phyloP scores from a whole-genome alignment of 768 basidiomycete genomes.

The Termitomyces sp. region DNA sequence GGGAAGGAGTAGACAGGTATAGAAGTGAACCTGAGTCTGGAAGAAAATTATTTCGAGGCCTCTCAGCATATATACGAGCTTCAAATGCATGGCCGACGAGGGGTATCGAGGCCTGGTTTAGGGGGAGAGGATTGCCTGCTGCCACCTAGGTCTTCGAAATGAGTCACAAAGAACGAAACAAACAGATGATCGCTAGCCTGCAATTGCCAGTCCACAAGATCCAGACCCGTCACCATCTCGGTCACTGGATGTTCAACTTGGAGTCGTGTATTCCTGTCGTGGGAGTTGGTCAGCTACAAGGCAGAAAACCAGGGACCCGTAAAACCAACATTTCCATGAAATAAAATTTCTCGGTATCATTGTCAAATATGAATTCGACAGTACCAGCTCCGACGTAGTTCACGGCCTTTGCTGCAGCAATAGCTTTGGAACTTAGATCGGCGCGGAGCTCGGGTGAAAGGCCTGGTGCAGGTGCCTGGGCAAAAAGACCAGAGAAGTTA shows the following conservation, averaged over 20 bases:
- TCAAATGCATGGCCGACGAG: conserved; percentile 93
- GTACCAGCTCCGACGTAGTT: conserved; percentile 90
- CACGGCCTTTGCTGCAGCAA: conserved; percentile 91
- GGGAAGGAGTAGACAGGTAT: conserved; percentile 76
- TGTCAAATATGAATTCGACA: conserved; percentile 97
- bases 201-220: conserved; percentile 94
- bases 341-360: conserved; percentile 80
- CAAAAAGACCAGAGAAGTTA: background rate
- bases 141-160: conserved; percentile 53
- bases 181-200: conserved; percentile 41
- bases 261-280: conserved; percentile 71
- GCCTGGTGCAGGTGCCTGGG: conserved; percentile 87
- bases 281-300: background rate
- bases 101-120: conserved; percentile 74
- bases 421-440: conserved; percentile 81
- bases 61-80: conserved; percentile 94
- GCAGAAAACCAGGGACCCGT: background rate
- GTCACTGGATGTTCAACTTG: conserved; percentile 94
- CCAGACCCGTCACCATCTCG: conserved; percentile 92
- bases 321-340: conserved; percentile 90
- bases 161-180: background rate
- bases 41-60: conserved; percentile 88
- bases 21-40: conserved; percentile 85
- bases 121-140: conserved; percentile 81
- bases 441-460: conserved; percentile 74